Evolutionary conservation across 179 eudicot genomes (phyloP), one percentile per base, ranked within the genome.

Genomic region (Beta corolliflora): DNA sequence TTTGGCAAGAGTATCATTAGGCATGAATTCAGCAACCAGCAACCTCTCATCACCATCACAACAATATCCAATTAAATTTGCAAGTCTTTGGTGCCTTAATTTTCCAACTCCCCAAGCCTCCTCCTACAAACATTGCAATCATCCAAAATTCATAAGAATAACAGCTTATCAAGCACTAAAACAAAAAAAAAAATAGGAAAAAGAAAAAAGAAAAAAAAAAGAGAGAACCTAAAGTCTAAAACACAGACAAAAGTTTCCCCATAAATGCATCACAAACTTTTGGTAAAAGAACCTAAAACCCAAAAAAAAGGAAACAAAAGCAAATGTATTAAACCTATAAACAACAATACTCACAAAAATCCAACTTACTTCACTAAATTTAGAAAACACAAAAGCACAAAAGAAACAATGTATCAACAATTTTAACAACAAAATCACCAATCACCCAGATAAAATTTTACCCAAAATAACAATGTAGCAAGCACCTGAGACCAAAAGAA

Each of bases 1-100:
- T 82, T 95, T 95, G 25, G 98, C 97, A 80, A 95, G 95, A 31
- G 96, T 93, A 83, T 95, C 97, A 82, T 90, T 92, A 14, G 97
- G 93, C 97, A 95, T 93, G 84, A 81, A 95, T 87, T 95, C 98
- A 74, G 98, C 97, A 70, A 95, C 98, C 61, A 95, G 95, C 74
- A 95, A 83, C 86, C 97, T 93, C 86, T 95, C 97, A 77, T 95
- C 97, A 66, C 97, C 97, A 78, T 95, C 98, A 83, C 97, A 93
- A 84, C 98, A 95, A 84, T 95, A 95, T 13, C 98, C 98, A 79
- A 95, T 92, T 87, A 95, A 86, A 88, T 95, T 95, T 14, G 98
- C 98, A 56, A 95, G 86, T 84, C 93, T 90, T 71, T 86, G 90
- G 41, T 93, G 94, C 83, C 97, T 90, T 80, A 93, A 88, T 87